These are phyloP conservation scores for Sutorius australiensis DNA, from an alignment of 768 basidiomycete genomes.

Conservation along the genomic window DNA sequence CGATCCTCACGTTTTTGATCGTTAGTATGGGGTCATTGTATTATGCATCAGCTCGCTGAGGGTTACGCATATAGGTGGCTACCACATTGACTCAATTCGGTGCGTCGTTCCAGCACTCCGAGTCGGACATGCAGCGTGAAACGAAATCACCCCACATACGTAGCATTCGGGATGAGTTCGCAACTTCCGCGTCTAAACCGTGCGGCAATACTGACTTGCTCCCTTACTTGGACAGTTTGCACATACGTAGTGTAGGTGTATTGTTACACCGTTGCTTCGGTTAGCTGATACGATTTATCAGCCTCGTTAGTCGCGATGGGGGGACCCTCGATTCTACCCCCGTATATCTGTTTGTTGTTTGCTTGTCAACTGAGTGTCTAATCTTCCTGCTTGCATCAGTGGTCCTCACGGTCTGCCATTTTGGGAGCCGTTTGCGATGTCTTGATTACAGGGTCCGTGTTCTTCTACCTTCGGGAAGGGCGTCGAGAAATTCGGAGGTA, in stretches of 20 bases:
- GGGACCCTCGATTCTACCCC: not conserved
- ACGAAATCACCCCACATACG: not conserved
- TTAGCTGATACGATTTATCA: not conserved
- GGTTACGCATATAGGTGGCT: not conserved
- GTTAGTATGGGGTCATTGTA: not conserved
- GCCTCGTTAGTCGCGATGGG: not conserved
- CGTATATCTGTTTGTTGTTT: no score
- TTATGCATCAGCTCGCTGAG: not conserved
- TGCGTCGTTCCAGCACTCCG: not conserved
- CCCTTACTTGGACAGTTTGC: not conserved
- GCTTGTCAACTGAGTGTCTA: no score
- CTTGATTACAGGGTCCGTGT: conserved; percentile 18
- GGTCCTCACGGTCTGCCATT: conserved; percentile 28
- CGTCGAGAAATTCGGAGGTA: conserved; percentile 9
- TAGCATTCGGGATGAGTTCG: conserved; percentile 9
- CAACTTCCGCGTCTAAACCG: not conserved
- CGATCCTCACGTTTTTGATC: conserved; percentile 1
- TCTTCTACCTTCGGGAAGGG: conserved; percentile 21
- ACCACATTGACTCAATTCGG: conserved; percentile 6
- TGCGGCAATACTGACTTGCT: not conserved
- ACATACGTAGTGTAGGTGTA: not conserved
- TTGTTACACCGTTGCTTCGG: not conserved
- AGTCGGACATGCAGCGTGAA: not conserved
- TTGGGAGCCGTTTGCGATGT: conserved; percentile 11
- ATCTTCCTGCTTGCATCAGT: not conserved